These are phyloP conservation scores for Saururus chinensis DNA, from an alignment of 164 flowering plant species.

Conservation along the genomic window DNA sequence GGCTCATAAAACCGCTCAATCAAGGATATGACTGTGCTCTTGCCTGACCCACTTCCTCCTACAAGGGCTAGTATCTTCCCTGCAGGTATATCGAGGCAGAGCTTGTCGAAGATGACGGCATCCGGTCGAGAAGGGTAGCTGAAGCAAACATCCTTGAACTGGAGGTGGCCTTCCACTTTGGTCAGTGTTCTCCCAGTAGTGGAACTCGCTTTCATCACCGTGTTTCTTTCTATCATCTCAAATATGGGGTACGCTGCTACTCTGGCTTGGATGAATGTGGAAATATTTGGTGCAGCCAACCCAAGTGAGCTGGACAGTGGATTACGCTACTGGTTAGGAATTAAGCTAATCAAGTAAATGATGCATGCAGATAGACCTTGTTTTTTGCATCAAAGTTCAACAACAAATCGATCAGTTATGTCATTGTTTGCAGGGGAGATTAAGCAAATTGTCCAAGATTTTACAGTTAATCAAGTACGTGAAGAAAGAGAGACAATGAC, in stretches of 20 bases:
- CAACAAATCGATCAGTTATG: too few relatives aligned
- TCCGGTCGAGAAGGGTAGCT: slow-evolving; percentile 94
- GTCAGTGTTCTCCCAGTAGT: slow-evolving; percentile 35
- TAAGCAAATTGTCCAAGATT: too few relatives aligned
- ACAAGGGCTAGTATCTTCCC: slow-evolving; percentile 93
- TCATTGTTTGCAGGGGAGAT: too few relatives aligned
- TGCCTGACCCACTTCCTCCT: slow-evolving; percentile 97
- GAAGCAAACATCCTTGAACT: slow-evolving; percentile 61
- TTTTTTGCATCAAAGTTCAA: too few relatives aligned
- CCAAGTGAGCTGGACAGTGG: slow-evolving; percentile 69
- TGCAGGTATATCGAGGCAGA: slow-evolving; percentile 60
- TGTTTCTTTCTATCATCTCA: slow-evolving; percentile 83
- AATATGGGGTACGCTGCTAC: slow-evolving; percentile 90
- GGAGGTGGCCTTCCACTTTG: slow-evolving; percentile 65
- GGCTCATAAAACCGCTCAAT: slow-evolving; percentile 96
- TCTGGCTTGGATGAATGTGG: slow-evolving; percentile 72
- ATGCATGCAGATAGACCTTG: too few relatives aligned
- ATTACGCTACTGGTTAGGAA: neutral
- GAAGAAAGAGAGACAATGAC: too few relatives aligned
- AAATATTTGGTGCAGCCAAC: slow-evolving; percentile 80
- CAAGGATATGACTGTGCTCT: slow-evolving; percentile 90
- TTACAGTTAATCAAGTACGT: too few relatives aligned
- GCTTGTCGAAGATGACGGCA: slow-evolving; percentile 49
- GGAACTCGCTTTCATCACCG: slow-evolving; percentile 34
- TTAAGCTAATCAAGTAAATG: too few relatives aligned